Evolutionary conservation across 1,284 basidiomycete species (phyloP).

Genomic region (Xerocomus alliaceus): DNA sequence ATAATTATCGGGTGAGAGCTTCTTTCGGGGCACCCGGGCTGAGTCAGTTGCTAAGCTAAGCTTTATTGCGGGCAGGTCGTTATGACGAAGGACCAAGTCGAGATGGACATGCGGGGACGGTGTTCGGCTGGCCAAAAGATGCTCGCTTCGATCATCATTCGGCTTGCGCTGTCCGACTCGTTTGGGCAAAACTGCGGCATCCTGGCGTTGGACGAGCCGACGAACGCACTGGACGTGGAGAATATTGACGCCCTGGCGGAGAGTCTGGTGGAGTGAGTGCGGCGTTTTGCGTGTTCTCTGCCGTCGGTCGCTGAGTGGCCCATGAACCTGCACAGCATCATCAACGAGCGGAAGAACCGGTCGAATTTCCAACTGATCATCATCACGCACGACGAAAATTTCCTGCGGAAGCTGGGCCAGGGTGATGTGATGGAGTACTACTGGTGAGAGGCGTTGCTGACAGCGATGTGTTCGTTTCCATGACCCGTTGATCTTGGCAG

Average conservation of each 20-base stretch:
- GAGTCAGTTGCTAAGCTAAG: slow-evolving; percentile 34
- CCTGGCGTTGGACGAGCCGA: slow-evolving; percentile 96
- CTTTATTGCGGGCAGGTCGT: slow-evolving; percentile 77
- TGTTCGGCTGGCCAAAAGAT: slow-evolving; percentile 99
- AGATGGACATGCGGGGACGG: slow-evolving; percentile 99
- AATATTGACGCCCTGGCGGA: slow-evolving; percentile 95
- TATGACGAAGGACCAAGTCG: slow-evolving; percentile 98
- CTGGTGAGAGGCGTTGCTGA: slow-evolving; percentile 70
- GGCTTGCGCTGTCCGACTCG: slow-evolving; percentile 96
- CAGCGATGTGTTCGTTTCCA: too few species aligned
- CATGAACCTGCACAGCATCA: slow-evolving; percentile 69
- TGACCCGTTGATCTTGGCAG: too few species aligned
- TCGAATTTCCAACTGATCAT: slow-evolving; percentile 97
- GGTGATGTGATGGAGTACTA: slow-evolving; percentile 91
- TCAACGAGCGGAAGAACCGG: slow-evolving; percentile 87
- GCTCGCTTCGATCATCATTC: slow-evolving; percentile 98
- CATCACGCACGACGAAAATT: slow-evolving; percentile 95
- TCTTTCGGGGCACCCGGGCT: slow-evolving; percentile 8
- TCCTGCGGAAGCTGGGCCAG: slow-evolving; percentile 83
- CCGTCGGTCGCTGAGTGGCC: neutral
- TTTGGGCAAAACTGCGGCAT: slow-evolving; percentile 98
- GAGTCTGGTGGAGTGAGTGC: slow-evolving; percentile 87
- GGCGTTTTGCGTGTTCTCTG: neutral
- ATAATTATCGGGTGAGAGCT: slow-evolving; percentile 90
- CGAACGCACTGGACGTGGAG: slow-evolving; percentile 95